Percentiles rank a stretch among this genome's conserved stretches.
phyloP scores from a whole-genome alignment of 331 rosid genomes.

The Malus hybrid region DNA sequence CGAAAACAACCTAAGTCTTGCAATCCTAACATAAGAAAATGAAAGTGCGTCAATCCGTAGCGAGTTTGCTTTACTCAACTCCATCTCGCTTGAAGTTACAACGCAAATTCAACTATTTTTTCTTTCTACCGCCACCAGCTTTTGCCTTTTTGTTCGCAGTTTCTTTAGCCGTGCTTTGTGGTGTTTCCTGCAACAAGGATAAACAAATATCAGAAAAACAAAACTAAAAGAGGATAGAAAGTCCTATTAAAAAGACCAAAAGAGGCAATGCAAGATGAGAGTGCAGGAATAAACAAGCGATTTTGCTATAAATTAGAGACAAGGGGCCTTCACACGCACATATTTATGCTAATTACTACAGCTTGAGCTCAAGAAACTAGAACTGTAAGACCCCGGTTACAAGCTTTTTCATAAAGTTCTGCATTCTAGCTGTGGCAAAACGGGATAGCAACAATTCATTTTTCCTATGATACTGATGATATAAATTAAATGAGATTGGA shows the following conservation, averaged over 20 bases:
- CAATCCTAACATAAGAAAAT: not conserved
- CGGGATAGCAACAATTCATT: not conserved
- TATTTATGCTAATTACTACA: not conserved
- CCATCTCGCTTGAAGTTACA: not conserved
- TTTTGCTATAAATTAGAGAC: not conserved
- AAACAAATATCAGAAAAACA: not conserved
- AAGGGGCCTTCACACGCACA: not conserved
- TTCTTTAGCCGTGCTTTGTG: constrained; percentile 40
- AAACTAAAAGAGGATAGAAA: not conserved
- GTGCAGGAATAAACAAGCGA: no score
- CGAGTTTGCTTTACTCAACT: not conserved
- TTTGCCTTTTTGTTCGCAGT: constrained; percentile 41
- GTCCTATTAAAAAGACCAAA: not conserved
- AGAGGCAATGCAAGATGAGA: no score
- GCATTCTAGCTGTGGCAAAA: not conserved
- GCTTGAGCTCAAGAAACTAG: constrained; percentile 4
- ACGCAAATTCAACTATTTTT: constrained; percentile 32
- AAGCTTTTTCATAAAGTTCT: not conserved
- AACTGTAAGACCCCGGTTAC: not conserved
- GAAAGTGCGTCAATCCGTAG: not conserved
- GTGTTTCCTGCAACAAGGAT: constrained; percentile 44
- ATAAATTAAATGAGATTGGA: not conserved
- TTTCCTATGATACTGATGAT: not conserved
- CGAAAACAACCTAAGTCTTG: not conserved
- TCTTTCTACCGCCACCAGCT: constrained; percentile 51